phyloP scores from a whole-genome alignment of 148 eudicot genomes.

The Diospyros kaki region DNA sequence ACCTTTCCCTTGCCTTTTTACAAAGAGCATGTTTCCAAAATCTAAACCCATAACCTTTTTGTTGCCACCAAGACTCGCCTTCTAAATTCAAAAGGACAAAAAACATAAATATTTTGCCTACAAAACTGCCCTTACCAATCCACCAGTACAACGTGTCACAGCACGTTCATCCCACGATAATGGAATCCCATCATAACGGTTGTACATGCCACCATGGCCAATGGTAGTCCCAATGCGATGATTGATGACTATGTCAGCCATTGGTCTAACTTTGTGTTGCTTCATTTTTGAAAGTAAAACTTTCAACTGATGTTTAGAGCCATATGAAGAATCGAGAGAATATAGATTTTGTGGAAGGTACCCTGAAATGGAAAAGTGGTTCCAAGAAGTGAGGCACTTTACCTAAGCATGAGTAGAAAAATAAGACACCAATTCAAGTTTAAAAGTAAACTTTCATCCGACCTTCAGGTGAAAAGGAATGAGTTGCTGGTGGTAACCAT shows the following conservation, averaged over 20 bases:
- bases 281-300: slow-evolving; percentile 73
- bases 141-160: slow-evolving; percentile 90
- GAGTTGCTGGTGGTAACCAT: slow-evolving; percentile 85
- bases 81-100: too few relatives aligned
- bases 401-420: neutral
- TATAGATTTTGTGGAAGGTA: slow-evolving; percentile 92
- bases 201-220: slow-evolving; percentile 81
- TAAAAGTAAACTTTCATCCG: slow-evolving; percentile 7
- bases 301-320: slow-evolving; percentile 64
- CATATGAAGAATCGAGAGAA: slow-evolving; percentile 81
- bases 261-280: slow-evolving; percentile 71
- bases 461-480: slow-evolving; percentile 85
- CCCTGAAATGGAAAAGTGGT: slow-evolving; percentile 36
- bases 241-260: slow-evolving; percentile 96
- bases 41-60: too few relatives aligned
- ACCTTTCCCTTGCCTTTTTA: too few relatives aligned
- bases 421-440: neutral
- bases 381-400: neutral
- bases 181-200: slow-evolving; percentile 89
- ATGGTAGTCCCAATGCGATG: slow-evolving; percentile 79
- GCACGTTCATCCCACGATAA: slow-evolving; percentile 90
- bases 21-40: too few relatives aligned
- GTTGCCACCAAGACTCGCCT: too few relatives aligned
- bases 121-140: slow-evolving; percentile 47
- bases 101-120: neutral